Conservation (phyloP, 23 red algal species). For the Gracilaria gracilis region DNA sequence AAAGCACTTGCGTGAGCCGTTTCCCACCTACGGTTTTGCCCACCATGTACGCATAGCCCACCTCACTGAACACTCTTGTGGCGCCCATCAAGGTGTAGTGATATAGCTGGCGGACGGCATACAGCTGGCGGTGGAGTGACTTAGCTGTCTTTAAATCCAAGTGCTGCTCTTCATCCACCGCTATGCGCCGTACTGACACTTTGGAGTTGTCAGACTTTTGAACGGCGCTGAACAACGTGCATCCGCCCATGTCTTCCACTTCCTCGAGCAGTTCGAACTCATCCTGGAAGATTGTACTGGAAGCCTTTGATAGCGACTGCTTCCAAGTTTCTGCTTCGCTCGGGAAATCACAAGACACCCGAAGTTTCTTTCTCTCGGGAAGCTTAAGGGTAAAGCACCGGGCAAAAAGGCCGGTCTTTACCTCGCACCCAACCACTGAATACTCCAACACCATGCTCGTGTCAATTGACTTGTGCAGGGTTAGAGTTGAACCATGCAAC, state of each 20-base stretch:
- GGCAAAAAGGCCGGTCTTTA: not conserved
- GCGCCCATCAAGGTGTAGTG: not conserved
- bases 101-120: not conserved
- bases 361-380: not conserved
- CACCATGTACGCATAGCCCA: not conserved
- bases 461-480: not conserved
- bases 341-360: not conserved
- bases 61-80: not conserved
- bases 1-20: not conserved
- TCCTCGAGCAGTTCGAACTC: not conserved
- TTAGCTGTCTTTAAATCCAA: no score
- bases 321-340: not conserved
- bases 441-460: not conserved
- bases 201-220: not conserved
- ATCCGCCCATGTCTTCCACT: not conserved
- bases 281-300: not conserved
- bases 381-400: not conserved
- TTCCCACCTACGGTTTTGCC: not conserved
- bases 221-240: not conserved
- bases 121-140: not conserved
- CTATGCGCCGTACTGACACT: not conserved
- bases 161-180: not conserved
- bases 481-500: not conserved
- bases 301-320: not conserved
- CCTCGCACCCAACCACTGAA: not conserved